Conservation (phyloP, 768 basidiomycete genomes). For the Termitomyces sp. region DNA sequence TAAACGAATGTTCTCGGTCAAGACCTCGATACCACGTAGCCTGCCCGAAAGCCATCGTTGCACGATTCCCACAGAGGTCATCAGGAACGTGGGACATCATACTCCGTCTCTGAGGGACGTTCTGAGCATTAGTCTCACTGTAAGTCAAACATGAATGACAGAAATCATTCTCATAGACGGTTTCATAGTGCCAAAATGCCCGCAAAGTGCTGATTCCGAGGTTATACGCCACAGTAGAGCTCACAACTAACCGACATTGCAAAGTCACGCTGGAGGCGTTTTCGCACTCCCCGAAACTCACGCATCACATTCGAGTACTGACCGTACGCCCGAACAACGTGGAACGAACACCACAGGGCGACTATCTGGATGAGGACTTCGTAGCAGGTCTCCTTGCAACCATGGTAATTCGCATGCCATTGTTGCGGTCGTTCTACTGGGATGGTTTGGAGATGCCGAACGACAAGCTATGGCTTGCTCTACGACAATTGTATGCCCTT, state of each 20-base stretch:
- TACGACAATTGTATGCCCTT: slow-evolving; percentile 25
- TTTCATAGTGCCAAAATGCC: slow-evolving; percentile 28
- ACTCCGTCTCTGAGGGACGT: slow-evolving; percentile 24
- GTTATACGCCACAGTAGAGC: slow-evolving; percentile 34
- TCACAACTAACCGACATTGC: slow-evolving; percentile 33
- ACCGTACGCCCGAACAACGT: slow-evolving; percentile 32
- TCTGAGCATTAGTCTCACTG: slow-evolving; percentile 29
- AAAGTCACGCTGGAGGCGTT: slow-evolving; percentile 45
- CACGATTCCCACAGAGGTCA: slow-evolving; percentile 22
- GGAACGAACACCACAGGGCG: slow-evolving; percentile 33
- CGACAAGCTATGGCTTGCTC: slow-evolving; percentile 32
- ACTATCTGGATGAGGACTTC: slow-evolving; percentile 30
- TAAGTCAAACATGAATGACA: slow-evolving; percentile 13
- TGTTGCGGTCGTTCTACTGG: slow-evolving; percentile 35
- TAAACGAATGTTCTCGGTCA: slow-evolving; percentile 20
- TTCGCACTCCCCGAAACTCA: slow-evolving; percentile 31
- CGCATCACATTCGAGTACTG: slow-evolving; percentile 28
- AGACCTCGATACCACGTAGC: neutral
- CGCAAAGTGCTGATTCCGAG: slow-evolving; percentile 26
- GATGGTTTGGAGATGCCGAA: slow-evolving; percentile 37
- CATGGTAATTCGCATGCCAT: slow-evolving; percentile 23
- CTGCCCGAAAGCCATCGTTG: slow-evolving; percentile 6
- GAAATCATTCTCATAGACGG: neutral
- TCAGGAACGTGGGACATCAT: slow-evolving; percentile 27
- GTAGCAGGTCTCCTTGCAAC: slow-evolving; percentile 29